Conservation (phyloP, 2,329 filamentous ascomycete genomes). For the Penicillium sp. region DNA sequence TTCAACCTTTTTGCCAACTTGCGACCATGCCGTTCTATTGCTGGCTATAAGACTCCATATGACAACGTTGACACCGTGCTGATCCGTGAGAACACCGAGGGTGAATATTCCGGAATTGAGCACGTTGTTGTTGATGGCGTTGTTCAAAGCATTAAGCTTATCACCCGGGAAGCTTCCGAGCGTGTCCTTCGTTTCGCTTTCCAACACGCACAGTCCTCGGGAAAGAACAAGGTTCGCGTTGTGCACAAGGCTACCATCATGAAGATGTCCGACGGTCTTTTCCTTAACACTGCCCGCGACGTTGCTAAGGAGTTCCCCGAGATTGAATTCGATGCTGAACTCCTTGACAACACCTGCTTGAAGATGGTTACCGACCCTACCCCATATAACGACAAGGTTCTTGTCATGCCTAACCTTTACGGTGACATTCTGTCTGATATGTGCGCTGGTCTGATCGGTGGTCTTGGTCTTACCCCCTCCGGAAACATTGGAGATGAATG, state of each 20-base stretch:
- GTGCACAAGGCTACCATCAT: slow-evolving; percentile 99
- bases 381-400: slow-evolving; percentile 98
- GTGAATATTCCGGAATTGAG: slow-evolving; percentile 99
- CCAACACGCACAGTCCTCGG: slow-evolving; percentile 91
- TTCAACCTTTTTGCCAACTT: slow-evolving; percentile 99
- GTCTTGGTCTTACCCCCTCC: slow-evolving; percentile 92
- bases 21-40: slow-evolving; percentile 93
- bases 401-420: slow-evolving; percentile 97
- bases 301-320: slow-evolving; percentile 93
- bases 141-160: slow-evolving; percentile 99
- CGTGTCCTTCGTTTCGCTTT: slow-evolving; percentile 95
- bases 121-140: slow-evolving; percentile 97
- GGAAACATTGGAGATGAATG: slow-evolving; percentile 99
- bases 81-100: slow-evolving; percentile 99
- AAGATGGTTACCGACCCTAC: slow-evolving; percentile 96
- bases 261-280: slow-evolving; percentile 99
- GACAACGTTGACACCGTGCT: slow-evolving; percentile 94
- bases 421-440: slow-evolving; percentile 99
- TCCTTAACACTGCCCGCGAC: slow-evolving; percentile 80
- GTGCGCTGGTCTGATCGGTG: slow-evolving; percentile 97
- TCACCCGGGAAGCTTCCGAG: slow-evolving; percentile 91
- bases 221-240: slow-evolving; percentile 93
- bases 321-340: slow-evolving; percentile 95
- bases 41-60: slow-evolving; percentile 97
- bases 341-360: slow-evolving; percentile 98